A percentile compares a stretch with the other conserved stretches of the same genome.
Evolutionary conservation across 2,329 filamentous ascomycete species (phyloP).

Genomic region (Emergomyces africanus): DNA sequence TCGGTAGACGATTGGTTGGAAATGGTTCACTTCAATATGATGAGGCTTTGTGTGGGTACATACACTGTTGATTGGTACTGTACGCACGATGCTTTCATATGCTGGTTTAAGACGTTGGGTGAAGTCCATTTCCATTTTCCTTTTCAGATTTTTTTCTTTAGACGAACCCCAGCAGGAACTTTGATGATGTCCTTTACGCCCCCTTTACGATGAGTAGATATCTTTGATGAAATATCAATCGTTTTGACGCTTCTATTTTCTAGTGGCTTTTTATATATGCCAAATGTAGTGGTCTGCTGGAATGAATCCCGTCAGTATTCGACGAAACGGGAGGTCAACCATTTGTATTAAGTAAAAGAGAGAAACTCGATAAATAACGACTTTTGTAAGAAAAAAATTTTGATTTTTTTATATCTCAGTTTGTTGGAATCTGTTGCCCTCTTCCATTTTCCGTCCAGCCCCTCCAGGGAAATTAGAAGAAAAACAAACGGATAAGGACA

Average conservation of each 20-base stretch:
- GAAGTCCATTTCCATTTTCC: not conserved
- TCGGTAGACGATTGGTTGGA: slow-evolving; percentile 1
- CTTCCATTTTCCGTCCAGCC: not conserved
- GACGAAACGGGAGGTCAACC: too few relatives aligned
- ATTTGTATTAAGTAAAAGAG: too few relatives aligned
- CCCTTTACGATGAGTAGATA: not conserved
- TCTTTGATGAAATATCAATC: not conserved
- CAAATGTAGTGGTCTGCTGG: not conserved
- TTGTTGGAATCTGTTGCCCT: not conserved
- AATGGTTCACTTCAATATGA: not conserved
- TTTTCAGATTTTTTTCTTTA: not conserved
- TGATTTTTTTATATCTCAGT: too few relatives aligned
- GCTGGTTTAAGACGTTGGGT: not conserved
- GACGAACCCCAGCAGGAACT: not conserved
- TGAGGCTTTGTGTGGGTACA: too few relatives aligned
- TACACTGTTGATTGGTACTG: not conserved
- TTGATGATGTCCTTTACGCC: not conserved
- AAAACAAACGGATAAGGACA: not conserved
- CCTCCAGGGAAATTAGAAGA: not conserved
- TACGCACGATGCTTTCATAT: not conserved
- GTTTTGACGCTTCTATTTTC: too few relatives aligned
- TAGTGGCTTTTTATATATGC: too few relatives aligned
- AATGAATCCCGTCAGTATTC: not conserved
- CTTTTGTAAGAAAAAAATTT: too few relatives aligned
- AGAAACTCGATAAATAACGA: too few relatives aligned